phyloP scores from a whole-genome alignment of 805 yeast species.

The Wickerhamomyces queroliae region DNA sequence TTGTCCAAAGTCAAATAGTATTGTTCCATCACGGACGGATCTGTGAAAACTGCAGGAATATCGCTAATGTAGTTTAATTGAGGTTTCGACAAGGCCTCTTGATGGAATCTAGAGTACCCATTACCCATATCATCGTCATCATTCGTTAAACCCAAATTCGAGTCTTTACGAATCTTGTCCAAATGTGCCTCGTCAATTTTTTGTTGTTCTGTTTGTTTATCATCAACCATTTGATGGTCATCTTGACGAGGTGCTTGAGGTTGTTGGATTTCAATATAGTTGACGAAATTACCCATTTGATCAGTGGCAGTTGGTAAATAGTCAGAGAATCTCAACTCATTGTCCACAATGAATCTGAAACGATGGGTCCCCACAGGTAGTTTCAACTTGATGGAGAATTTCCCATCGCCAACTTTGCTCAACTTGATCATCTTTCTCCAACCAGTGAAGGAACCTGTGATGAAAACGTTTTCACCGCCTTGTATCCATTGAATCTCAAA shows the following conservation, averaged over 20 bases:
- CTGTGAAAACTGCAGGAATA: slow-evolving; percentile 80
- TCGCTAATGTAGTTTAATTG: slow-evolving; percentile 46
- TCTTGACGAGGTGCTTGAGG: no score
- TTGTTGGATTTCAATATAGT: slow-evolving; percentile 68
- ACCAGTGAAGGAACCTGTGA: slow-evolving; percentile 95
- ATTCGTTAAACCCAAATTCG: slow-evolving; percentile 55
- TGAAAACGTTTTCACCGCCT: slow-evolving; percentile 94
- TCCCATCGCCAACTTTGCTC: slow-evolving; percentile 43
- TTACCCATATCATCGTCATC: slow-evolving; percentile 81
- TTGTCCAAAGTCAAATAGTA: slow-evolving; percentile 73
- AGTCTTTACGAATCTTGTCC: slow-evolving; percentile 33
- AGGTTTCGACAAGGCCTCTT: slow-evolving; percentile 35
- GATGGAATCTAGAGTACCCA: slow-evolving; percentile 74
- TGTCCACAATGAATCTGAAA: slow-evolving; percentile 89
- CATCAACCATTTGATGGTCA: slow-evolving; percentile 28
- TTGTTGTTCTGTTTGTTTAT: slow-evolving; percentile 23
- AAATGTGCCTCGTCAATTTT: slow-evolving; percentile 9
- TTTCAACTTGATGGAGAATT: slow-evolving; percentile 64
- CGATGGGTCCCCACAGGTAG: slow-evolving; percentile 90
- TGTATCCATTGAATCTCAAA: slow-evolving; percentile 87
- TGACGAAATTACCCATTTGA: slow-evolving; percentile 92
- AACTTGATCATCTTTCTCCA: slow-evolving; percentile 98
- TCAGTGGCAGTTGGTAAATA: slow-evolving; percentile 95
- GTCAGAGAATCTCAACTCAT: slow-evolving; percentile 85
- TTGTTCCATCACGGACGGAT: slow-evolving; percentile 83